Base-by-base conservation (phyloP, 1,284 basidiomycete genomes). In the Rhodotorula sp. region DNA sequence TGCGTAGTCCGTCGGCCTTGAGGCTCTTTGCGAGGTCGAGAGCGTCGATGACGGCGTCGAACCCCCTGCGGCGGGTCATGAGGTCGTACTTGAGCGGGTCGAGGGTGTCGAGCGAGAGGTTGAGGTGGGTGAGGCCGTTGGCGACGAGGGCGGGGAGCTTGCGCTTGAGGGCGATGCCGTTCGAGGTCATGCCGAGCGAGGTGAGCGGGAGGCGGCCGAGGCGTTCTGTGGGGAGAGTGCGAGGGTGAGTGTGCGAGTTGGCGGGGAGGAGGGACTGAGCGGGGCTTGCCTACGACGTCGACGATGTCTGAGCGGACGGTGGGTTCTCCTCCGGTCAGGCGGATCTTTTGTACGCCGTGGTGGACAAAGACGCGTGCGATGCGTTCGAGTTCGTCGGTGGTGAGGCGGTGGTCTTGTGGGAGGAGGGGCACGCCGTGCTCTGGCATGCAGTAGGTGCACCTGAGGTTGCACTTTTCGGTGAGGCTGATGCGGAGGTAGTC, bases 391-490 rank as follows among this genome's bases (percentile, higher is more conserved):
- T 94, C 92, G 64, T 88, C 85, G 71, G 92, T 88, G 1, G 90
- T 88, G 48, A 94, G 85, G 69, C 93, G 85, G 69, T 90, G 85
- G 17, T 84, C 83, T 50, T 84, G 83, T 3, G 91, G 91, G 17
- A 91, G 90, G 32, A 94, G 84, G 3, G 89, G 86, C 1, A 92
- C 84, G 48, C 92, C 92, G 77, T 91, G 88, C 68, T 85, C 87
- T 3, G 92, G 92, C 92, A 94, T 95, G 79, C 92, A 95, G 79
- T 94, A 94, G 78, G 91, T 91, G 78, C 92, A 94, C 82, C 92
- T 86, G 66, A 95, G 83, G 82, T 94, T 94, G 81, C 93, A 95
- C 70, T 87, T 84, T 81, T 95, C 92, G 0, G 92, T 94, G 55
- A 94, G 83, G 6, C 91, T 92, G 70, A 94, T 91, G 59, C 92